A percentile compares a stretch with the other conserved stretches of the same genome.
These are phyloP conservation scores for Podaxis rugospora DNA, from an alignment of 768 basidiomycete species.

Conservation along the genomic window DNA sequence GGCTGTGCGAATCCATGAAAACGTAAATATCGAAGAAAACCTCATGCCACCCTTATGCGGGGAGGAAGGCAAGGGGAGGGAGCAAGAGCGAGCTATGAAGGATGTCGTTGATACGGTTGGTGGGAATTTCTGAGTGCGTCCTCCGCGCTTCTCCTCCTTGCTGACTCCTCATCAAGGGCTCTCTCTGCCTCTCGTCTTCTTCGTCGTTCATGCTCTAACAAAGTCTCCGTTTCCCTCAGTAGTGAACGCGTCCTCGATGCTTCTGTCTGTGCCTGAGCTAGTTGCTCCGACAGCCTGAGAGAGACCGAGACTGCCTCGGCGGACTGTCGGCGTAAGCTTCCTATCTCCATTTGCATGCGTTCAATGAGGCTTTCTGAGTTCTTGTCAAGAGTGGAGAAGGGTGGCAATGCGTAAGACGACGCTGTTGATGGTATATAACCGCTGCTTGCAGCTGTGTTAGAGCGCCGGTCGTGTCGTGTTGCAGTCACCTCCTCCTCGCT, in stretches of 20 bases:
- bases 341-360: constrained; percentile 63
- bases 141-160: constrained; percentile 23
- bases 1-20: neutral
- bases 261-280: constrained; percentile 63
- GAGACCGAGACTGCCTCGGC: constrained; percentile 66
- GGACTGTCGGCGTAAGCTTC: constrained; percentile 58
- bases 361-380: constrained; percentile 45
- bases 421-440: constrained; percentile 17
- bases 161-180: constrained; percentile 18
- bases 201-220: constrained; percentile 53
- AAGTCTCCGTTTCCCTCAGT: constrained; percentile 49
- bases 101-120: constrained; percentile 3
- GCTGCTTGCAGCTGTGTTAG: neutral
- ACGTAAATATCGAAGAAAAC: neutral
- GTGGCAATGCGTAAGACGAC: constrained; percentile 36
- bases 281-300: constrained; percentile 61
- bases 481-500: constrained; percentile 63
- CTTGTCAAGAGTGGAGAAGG: constrained; percentile 35
- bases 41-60: neutral
- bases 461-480: neutral
- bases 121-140: constrained; percentile 17
- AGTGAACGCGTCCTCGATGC: constrained; percentile 49
- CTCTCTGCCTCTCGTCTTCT: constrained; percentile 56
- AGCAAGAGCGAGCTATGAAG: neutral
- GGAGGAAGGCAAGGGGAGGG: neutral